Evolutionary conservation across 495 filamentous ascomycete genomes (phyloP), one percentile per base, ranked within the genome.

Genomic region (Xylaria venustula): DNA sequence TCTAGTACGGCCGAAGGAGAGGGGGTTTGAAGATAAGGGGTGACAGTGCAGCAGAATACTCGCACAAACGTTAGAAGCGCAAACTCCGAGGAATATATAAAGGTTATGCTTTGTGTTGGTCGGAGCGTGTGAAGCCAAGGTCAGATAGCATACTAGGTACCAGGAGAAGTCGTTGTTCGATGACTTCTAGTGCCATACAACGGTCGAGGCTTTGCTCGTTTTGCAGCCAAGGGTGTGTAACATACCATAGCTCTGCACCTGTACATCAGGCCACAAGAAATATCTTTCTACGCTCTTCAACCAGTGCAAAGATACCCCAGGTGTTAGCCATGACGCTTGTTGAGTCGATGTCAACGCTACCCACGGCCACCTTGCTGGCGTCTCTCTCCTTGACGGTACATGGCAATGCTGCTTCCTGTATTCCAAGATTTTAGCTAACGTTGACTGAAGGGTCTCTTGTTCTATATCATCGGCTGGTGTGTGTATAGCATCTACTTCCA

Each of bases 401-500:
- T 47, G 15, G 32, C 14, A 30, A 19, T 26, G 5, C 7, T 12
- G 25, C 30, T 0, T 28, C 15, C 7, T 17, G n/a, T 49, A 19
- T 17, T 34, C 44, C 22, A 8, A 9, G 12, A 14, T 1, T 20
- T 17, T 40, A 47, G 32, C 30, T 58, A 40, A 58, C 22, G 23
- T 49, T 8, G 6, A n/a, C n/a, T 8, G 1, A 9, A 58, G 55
- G 55, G 55, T 11, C 45, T 49, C 7, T 4, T 49, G 3, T 32
- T 9, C 15, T 66, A 68, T 51, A 41, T 57, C 47, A 1, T 67
- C 19, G 49, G 56, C 34, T 64, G 69, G 58, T 61, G 55, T 28
- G 45, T 73, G 3, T 77, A 79, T 37, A 68, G 58, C 17, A 11
- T 78, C 19, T 74, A 63, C 30, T 70, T 78, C 42, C 75, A 79